A percentile compares a stretch with the other conserved stretches of the same genome.
Conservation (phyloP, 1,284 basidiomycete species). For the Rhodotorula sp. region DNA sequence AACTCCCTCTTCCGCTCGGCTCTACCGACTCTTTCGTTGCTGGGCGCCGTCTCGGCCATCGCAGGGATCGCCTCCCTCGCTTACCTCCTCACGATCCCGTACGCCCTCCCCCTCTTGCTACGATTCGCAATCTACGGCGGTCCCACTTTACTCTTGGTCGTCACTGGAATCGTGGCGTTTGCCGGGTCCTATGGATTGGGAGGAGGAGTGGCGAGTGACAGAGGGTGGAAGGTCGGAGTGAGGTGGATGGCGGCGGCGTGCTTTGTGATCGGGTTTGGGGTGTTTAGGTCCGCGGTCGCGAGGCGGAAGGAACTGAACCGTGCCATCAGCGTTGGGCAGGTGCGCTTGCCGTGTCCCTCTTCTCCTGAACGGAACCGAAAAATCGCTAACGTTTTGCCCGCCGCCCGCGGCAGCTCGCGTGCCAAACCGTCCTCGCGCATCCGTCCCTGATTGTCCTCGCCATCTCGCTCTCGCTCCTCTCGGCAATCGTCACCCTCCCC, state of each 20-base stretch:
- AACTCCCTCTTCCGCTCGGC: slow-evolving; percentile 7
- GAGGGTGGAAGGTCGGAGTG: slow-evolving; percentile 47
- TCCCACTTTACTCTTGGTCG: slow-evolving; percentile 16
- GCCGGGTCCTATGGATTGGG: slow-evolving; percentile 10
- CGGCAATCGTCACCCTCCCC: slow-evolving; percentile 72
- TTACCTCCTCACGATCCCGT: slow-evolving; percentile 25
- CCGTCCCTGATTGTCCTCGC: slow-evolving; percentile 78
- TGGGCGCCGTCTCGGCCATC: slow-evolving; percentile 25
- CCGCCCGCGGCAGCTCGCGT: slow-evolving; percentile 57
- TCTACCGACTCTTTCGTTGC: slow-evolving; percentile 20
- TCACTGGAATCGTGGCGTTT: slow-evolving; percentile 27
- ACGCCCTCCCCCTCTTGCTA: slow-evolving; percentile 22
- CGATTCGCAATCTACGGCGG: slow-evolving; percentile 22
- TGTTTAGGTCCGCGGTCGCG: slow-evolving; percentile 66
- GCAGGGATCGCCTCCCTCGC: slow-evolving; percentile 19
- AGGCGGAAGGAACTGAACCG: slow-evolving; percentile 59
- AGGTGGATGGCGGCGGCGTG: slow-evolving; percentile 76
- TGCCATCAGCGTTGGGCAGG: slow-evolving; percentile 71
- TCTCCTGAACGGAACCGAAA: background rate
- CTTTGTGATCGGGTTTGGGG: slow-evolving; percentile 65
- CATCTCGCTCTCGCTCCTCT: slow-evolving; percentile 68
- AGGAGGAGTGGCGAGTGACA: slow-evolving; percentile 12
- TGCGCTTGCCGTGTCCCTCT: slow-evolving; percentile 30
- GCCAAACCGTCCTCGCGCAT: slow-evolving; percentile 70
- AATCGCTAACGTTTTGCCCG: background rate